A percentile compares a stretch with the other conserved stretches of the same genome.
These are phyloP conservation scores for Sporothrix globosa DNA, from an alignment of 2,329 filamentous ascomycete species.

Conservation along the genomic window DNA sequence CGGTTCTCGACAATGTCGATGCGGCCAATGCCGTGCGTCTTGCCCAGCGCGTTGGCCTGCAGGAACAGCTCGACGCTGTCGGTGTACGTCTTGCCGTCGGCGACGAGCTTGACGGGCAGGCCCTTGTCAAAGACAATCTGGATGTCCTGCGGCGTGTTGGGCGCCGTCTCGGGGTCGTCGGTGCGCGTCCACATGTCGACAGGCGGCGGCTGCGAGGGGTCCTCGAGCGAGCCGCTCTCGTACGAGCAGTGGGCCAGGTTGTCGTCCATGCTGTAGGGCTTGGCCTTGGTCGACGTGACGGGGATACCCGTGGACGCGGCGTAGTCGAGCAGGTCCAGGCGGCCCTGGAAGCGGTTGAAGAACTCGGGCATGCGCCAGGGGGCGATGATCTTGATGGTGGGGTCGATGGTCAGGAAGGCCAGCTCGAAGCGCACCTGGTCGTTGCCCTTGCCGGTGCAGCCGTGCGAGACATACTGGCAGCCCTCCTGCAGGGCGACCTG, in stretches of 20 bases:
- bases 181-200: constrained; percentile 81
- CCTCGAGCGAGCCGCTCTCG: constrained; percentile 68
- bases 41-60: constrained; percentile 70
- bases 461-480: constrained; percentile 36
- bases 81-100: constrained; percentile 64
- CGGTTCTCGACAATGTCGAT: constrained; percentile 84
- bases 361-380: constrained; percentile 73
- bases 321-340: constrained; percentile 73
- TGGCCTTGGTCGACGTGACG: constrained; percentile 72
- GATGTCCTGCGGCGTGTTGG: constrained; percentile 71
- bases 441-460: constrained; percentile 63
- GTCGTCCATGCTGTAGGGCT: constrained; percentile 65
- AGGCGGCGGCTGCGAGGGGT: constrained; percentile 65
- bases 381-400: constrained; percentile 71
- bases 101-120: constrained; percentile 63
- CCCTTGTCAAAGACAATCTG: constrained; percentile 74
- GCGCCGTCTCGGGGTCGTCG: constrained; percentile 68
- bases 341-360: constrained; percentile 70
- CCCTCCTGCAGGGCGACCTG: constrained; percentile 64
- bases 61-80: constrained; percentile 74
- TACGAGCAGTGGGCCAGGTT: constrained; percentile 69
- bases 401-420: constrained; percentile 52
- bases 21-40: constrained; percentile 73
- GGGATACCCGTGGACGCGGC: constrained; percentile 69
- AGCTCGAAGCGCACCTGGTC: constrained; percentile 48